Percentiles rank a stretch among this genome's conserved stretches.
phyloP scores from a whole-genome alignment of 306 rosid species.

The Glycine soja region DNA sequence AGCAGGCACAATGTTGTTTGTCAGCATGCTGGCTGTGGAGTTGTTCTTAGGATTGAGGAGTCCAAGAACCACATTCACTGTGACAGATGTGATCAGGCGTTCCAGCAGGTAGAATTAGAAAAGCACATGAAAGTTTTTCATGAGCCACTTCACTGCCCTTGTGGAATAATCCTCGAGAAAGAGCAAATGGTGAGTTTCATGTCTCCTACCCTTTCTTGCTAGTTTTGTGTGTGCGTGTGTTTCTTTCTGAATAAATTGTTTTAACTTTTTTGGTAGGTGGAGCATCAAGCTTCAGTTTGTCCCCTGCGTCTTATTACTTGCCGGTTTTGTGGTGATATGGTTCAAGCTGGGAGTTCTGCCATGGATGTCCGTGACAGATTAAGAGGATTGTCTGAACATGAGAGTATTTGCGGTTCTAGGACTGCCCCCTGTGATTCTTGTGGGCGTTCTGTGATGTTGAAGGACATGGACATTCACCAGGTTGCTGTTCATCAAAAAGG shows the following conservation, averaged over 20 bases:
- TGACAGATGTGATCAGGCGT: slow-evolving; percentile 82
- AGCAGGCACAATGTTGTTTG: slow-evolving; percentile 49
- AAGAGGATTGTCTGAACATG: slow-evolving; percentile 93
- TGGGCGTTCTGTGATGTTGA: slow-evolving; percentile 96
- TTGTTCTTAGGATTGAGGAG: slow-evolving; percentile 93
- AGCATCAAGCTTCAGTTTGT: slow-evolving; percentile 79
- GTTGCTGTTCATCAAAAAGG: slow-evolving; percentile 93
- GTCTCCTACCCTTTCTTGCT: neutral
- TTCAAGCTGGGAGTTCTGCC: slow-evolving; percentile 88
- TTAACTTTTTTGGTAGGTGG: slow-evolving; percentile 61
- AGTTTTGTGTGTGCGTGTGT: neutral
- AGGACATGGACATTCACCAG: slow-evolving; percentile 96
- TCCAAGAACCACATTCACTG: slow-evolving; percentile 88
- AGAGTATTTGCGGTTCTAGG: slow-evolving; percentile 92
- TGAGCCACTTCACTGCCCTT: slow-evolving; percentile 84
- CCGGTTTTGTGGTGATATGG: slow-evolving; percentile 97
- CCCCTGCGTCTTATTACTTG: slow-evolving; percentile 85
- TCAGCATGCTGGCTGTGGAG: slow-evolving; percentile 74
- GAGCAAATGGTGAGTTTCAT: slow-evolving; percentile 78
- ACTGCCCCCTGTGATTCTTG: slow-evolving; percentile 97
- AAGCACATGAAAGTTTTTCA: slow-evolving; percentile 94
- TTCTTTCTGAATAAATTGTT: neutral
- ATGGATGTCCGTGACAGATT: slow-evolving; percentile 77
- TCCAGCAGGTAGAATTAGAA: slow-evolving; percentile 83
- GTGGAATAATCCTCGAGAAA: slow-evolving; percentile 88